Conservation (phyloP, 2,329 filamentous ascomycete genomes). For the Aspergillus sp. region DNA sequence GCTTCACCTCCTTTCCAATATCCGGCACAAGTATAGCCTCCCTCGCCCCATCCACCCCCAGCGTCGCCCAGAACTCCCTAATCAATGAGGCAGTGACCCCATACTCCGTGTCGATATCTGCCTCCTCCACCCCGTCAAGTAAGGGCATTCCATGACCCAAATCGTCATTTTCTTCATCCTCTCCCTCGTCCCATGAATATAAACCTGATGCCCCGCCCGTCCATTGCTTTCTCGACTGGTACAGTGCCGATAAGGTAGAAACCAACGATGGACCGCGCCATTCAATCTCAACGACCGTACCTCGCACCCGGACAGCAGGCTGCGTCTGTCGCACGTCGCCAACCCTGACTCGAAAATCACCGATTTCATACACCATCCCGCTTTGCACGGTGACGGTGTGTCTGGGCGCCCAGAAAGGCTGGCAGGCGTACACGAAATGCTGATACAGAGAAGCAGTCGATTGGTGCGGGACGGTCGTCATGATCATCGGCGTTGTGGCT, state of each 20-base stretch:
- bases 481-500: conserved; percentile 35
- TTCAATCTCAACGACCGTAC: conserved; percentile 51
- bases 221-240: conserved; percentile 11
- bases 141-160: conserved; percentile 34
- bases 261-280: conserved; percentile 46
- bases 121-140: conserved; percentile 36
- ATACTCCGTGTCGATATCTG: conserved; percentile 46
- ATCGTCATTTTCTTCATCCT: conserved; percentile 25
- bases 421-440: conserved; percentile 46
- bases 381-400: conserved; percentile 42
- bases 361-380: conserved; percentile 47
- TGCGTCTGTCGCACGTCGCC: conserved; percentile 49
- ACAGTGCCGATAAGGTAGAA: conserved; percentile 25
- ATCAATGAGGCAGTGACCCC: conserved; percentile 41
- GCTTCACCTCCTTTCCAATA: conserved; percentile 44
- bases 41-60: conserved; percentile 43
- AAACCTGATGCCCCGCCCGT: not conserved
- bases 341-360: conserved; percentile 48
- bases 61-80: conserved; percentile 46
- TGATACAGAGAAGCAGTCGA: conserved; percentile 43
- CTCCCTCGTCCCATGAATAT: not conserved
- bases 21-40: conserved; percentile 49
- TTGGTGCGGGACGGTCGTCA: conserved; percentile 44
- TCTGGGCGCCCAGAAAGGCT: conserved; percentile 49
- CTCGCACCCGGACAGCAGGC: conserved; percentile 42